Percentiles rank a stretch among this genome's conserved stretches.
phyloP scores from a whole-genome alignment of 78 protist species.

The Guillardia theta region DNA sequence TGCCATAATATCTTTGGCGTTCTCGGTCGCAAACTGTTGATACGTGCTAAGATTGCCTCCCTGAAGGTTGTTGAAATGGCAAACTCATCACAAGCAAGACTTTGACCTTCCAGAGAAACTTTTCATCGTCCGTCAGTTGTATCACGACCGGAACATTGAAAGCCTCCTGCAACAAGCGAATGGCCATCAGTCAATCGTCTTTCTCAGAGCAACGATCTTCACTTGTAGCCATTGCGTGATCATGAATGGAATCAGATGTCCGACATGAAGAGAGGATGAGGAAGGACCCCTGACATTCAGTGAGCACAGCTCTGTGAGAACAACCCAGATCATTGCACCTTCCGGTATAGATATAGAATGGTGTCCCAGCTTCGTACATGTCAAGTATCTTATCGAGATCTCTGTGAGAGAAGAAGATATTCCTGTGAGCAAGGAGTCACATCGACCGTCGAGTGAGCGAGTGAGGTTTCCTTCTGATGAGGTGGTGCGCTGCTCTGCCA shows the following conservation, averaged over 20 bases:
- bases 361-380: slow-evolving; percentile 76
- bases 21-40: slow-evolving; percentile 68
- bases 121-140: slow-evolving; percentile 99
- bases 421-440: slow-evolving; percentile 24
- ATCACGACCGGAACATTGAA: slow-evolving; percentile 95
- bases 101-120: slow-evolving; percentile 62
- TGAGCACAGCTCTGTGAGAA: too few species aligned
- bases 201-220: slow-evolving; percentile 76
- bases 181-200: not conserved
- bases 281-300: slow-evolving; percentile 87
- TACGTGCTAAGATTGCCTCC: not conserved
- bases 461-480: not conserved
- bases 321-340: slow-evolving; percentile 55
- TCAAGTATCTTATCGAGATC: slow-evolving; percentile 42
- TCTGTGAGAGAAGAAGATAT: slow-evolving; percentile 58
- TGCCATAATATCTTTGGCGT: slow-evolving; percentile 95
- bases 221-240: slow-evolving; percentile 94
- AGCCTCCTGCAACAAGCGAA: slow-evolving; percentile 88
- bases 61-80: not conserved
- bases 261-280: slow-evolving; percentile 93
- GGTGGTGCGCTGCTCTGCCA: not conserved
- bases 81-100: not conserved
- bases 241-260: slow-evolving; percentile 95
- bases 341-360: slow-evolving; percentile 98
- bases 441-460: not conserved